These are phyloP conservation scores for Chlamydomonas schloesseri DNA, from an alignment of 139 green algal genomes.

Conservation along the genomic window DNA sequence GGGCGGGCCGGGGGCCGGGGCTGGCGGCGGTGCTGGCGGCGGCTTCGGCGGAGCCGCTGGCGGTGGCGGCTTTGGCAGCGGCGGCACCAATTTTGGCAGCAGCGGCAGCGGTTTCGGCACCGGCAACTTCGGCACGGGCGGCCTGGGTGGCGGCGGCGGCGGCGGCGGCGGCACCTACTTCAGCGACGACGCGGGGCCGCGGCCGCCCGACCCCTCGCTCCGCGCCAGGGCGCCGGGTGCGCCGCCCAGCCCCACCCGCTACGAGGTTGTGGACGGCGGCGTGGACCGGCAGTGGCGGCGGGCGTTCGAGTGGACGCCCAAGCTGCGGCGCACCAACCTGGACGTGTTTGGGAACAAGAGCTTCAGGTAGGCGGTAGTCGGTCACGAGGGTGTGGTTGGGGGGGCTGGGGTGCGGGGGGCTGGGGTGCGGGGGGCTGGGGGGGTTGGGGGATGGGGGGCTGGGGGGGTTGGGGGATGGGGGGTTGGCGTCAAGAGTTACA, in stretches of 20 bases:
- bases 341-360: slow-evolving; percentile 50
- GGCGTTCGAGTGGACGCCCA: slow-evolving; percentile 24
- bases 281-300: slow-evolving; percentile 31
- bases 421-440: too few relatives aligned
- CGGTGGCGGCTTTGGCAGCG: not conserved
- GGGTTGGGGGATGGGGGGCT: too few relatives aligned
- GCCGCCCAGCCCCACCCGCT: slow-evolving; percentile 31
- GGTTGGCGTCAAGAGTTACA: not conserved
- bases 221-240: not conserved
- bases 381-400: too few relatives aligned
- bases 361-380: slow-evolving; percentile 39
- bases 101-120: not conserved
- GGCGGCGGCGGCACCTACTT: not conserved
- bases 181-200: slow-evolving; percentile 22
- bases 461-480: too few relatives aligned
- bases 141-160: not conserved
- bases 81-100: not conserved
- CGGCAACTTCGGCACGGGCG: not conserved
- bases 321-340: slow-evolving; percentile 33
- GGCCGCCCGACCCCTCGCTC: slow-evolving; percentile 30
- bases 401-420: too few relatives aligned
- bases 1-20: not conserved
- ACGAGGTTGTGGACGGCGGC: slow-evolving; percentile 38
- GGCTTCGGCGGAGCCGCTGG: not conserved
- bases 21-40: not conserved